Evolutionary conservation across 2,329 filamentous ascomycete species (phyloP), one percentile per base, ranked within the genome.

Genomic region (Lasiodiplodia gonubiensis): DNA sequence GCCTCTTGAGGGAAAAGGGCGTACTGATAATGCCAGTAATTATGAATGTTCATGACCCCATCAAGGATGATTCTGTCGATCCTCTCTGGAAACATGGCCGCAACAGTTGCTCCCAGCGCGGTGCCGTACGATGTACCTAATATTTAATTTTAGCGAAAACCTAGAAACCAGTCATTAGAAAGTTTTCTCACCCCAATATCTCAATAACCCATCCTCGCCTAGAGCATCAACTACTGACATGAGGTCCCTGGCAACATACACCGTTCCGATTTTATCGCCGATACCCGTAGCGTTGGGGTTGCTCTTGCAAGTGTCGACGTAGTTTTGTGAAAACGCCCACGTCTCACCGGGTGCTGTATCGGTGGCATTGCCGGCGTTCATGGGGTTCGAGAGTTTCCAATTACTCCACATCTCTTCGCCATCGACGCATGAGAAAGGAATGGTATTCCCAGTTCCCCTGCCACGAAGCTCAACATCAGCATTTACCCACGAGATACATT

Each of bases 111-210:
- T 4, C 83, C 83, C 0, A 85, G 73, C 0, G 82, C 70, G 0
- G 82, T 80, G 4, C 83, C 83, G 68, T 84, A 85, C 2, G 79
- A 82, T 27, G 80, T 74, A 75, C 79, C 68, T n/a, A n/a, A n/a
- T 64, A 42, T n/a, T n/a, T 11, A 16, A 1, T 18, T 16, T 69
- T 75, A 79, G 70, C 78, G 82, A 46, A 78, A 75, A 1, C 84
- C 39, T 0, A 18, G 16, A 42, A 21, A 68, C 2, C n/a, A n/a
- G n/a, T n/a, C 2, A 6, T 2, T 37, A 14, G 8, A 6, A 18
- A 11, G 7, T 11, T 25, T 30, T 16, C 42, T 18, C n/a, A 63
- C 59, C 59, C 25, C 30, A 63, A 18, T 18, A 51, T n/a, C 59
- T 33, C 16, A 49, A 46, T 1, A 83, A 69, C 46, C 79, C 79